phyloP scores from a whole-genome alignment of 257 asterid genomes.

The Dorcoceras hygrometricum region DNA sequence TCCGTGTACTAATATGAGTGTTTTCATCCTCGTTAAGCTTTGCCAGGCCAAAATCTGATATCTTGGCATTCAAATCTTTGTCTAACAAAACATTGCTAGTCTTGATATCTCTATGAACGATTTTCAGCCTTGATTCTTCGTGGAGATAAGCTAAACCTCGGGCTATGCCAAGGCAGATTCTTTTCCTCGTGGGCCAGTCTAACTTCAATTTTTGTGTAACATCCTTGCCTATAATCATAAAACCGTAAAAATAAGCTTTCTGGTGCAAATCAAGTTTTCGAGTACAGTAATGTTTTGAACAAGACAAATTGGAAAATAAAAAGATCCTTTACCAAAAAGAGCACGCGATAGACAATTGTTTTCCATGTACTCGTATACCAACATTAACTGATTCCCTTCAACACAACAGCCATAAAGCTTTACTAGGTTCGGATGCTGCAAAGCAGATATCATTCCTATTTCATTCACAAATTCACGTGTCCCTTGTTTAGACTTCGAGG shows the following conservation, averaged over 20 bases:
- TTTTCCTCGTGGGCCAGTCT: conserved; percentile 77
- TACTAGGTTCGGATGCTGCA: conserved; percentile 80
- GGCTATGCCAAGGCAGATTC: conserved; percentile 77
- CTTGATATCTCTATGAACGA: conserved; percentile 90
- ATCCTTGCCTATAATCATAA: conserved; percentile 44
- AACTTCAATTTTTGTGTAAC: conserved; percentile 40
- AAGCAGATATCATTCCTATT: conserved; percentile 84
- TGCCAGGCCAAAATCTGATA: conserved; percentile 91
- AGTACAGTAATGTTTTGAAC: background rate
- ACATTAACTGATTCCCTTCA: conserved; percentile 75
- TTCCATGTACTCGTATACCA: conserved; percentile 84
- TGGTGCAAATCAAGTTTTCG: background rate
- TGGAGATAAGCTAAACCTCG: conserved; percentile 84
- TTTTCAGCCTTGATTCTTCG: conserved; percentile 78
- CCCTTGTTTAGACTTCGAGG: conserved; percentile 89
- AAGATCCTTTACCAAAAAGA: conserved; percentile 61
- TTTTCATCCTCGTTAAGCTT: conserved; percentile 73
- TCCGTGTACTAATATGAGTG: conserved; percentile 80
- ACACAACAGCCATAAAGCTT: conserved; percentile 87
- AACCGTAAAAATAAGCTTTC: conserved; percentile 17
- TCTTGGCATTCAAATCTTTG: conserved; percentile 71
- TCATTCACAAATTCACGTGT: conserved; percentile 82
- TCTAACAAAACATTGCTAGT: conserved; percentile 79
- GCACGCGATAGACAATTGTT: conserved; percentile 78
- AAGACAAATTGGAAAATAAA: conserved; percentile 2